phyloP scores from a whole-genome alignment of 148 eudicot species.

The Mesembryanthemum crystallinum region DNA sequence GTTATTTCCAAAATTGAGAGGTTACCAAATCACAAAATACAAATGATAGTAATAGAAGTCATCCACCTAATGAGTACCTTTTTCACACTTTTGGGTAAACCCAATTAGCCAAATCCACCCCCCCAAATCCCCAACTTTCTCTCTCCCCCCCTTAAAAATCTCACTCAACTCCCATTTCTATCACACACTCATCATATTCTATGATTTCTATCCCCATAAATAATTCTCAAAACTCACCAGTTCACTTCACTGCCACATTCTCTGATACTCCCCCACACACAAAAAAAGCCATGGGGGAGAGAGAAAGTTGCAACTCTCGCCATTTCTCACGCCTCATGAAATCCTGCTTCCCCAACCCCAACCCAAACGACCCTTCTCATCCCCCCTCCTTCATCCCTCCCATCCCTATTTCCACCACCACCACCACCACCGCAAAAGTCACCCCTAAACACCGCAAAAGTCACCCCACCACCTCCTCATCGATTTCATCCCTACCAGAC shows the following conservation, averaged over 20 bases:
- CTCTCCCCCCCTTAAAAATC: background rate
- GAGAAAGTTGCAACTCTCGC: constrained; percentile 60
- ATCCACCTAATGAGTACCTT: too few relatives aligned
- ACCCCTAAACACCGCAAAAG: background rate
- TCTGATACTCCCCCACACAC: background rate
- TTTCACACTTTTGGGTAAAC: too few relatives aligned
- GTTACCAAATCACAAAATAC: too few relatives aligned
- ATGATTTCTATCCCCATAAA: background rate
- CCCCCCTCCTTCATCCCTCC: too few relatives aligned
- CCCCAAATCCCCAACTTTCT: background rate
- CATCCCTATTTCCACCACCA: constrained; percentile 19
- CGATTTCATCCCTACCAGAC: constrained; percentile 57
- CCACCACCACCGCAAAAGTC: constrained; percentile 12
- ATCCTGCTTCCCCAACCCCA: constrained; percentile 69
- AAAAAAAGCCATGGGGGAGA: background rate
- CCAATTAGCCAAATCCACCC: too few relatives aligned
- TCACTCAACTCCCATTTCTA: background rate
- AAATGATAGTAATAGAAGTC: too few relatives aligned
- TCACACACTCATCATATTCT: background rate
- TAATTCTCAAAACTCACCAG: background rate
- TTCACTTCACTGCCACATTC: background rate
- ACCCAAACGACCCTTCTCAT: too few relatives aligned
- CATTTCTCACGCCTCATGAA: constrained; percentile 71
- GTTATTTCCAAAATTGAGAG: too few relatives aligned
- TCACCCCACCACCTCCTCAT: constrained; percentile 11